phyloP scores from a whole-genome alignment of 1,284 basidiomycete genomes.

The Pholiota adiposa region DNA sequence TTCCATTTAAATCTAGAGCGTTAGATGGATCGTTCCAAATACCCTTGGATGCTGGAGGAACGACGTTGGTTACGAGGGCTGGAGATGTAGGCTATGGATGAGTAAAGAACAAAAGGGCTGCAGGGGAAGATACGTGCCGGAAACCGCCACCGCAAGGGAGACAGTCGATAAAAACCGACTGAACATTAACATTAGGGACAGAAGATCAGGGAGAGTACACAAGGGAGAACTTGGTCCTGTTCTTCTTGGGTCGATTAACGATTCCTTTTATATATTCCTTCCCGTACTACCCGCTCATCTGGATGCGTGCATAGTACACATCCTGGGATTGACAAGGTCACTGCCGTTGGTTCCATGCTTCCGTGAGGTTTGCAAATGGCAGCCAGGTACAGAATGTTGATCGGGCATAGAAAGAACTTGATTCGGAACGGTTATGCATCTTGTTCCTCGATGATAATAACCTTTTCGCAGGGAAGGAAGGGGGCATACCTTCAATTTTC shows the following conservation, averaged over 20 bases:
- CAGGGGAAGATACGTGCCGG: constrained; percentile 15
- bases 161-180: constrained; percentile 20
- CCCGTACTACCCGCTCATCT: constrained; percentile 12
- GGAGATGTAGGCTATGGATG: background rate
- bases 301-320: constrained; percentile 16
- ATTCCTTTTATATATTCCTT: constrained; percentile 19
- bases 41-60: constrained; percentile 30
- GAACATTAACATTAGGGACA: constrained; percentile 17
- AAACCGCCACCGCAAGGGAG: constrained; percentile 21
- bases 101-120: background rate
- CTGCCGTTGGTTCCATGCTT: constrained; percentile 20
- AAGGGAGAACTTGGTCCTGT: constrained; percentile 20
- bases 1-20: constrained; percentile 23
- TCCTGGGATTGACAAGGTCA: constrained; percentile 24
- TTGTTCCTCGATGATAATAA: constrained; percentile 24
- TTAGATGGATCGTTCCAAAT: constrained; percentile 25
- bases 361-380: constrained; percentile 21
- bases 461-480: constrained; percentile 14
- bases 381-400: constrained; percentile 25
- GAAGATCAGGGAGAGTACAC: constrained; percentile 8
- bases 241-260: constrained; percentile 8
- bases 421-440: constrained; percentile 16
- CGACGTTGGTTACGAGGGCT: constrained; percentile 22
- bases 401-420: constrained; percentile 24
- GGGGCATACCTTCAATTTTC: constrained; percentile 13